Base-by-base conservation (phyloP, 176 grass and related monocot species). In the Poa pratensis region DNA sequence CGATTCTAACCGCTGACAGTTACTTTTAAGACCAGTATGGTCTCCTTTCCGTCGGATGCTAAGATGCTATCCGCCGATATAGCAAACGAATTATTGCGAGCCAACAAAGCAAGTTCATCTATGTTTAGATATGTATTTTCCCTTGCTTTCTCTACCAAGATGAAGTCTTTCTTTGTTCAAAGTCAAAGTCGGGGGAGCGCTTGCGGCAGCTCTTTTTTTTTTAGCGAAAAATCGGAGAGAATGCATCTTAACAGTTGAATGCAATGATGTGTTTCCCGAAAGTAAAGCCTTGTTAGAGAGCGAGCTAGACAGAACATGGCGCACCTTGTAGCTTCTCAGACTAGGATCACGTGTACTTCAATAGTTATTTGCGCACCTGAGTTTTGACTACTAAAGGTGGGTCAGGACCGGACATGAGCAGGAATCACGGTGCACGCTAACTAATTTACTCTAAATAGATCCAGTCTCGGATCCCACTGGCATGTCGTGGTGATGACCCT, bases 311-410 rank as follows among this genome's bases (percentile, higher is more conserved):
- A 30, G 30, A 30, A 30, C 30, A 30, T 30, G 1, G 30, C 30
- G 2, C 35, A 37, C 40, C 5, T 42, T 42, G 4, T 58, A 58
- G 55, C 20, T 2, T 18, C 58, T n/a, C 24, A 57, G 74, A 23
- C 46, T 84, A 49, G 75, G 75, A 84, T 87, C 86, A 37, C 30
- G 65, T 79, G 49, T 59, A 72, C 9, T 9, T 57, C 9, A 43
- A 70, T 83, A 71, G 52, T 30, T 60, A 58, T 55, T 54, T 22
- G 19, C 22, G n/a, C 30, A 71, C 78, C 81, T 15, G 32, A 46
- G 72, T 20, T 82, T 89, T 86, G 73, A 86, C 83, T 63, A 86
- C 46, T 23, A n/a, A 73, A 59, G 51, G 40, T 78, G 63, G 72
- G 71, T 4, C 17, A 78, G 30, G 30, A 30, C 2, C 30, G 26